Base-by-base conservation (phyloP, 306 rosid genomes). In the Notholithocarpus densiflorus region DNA sequence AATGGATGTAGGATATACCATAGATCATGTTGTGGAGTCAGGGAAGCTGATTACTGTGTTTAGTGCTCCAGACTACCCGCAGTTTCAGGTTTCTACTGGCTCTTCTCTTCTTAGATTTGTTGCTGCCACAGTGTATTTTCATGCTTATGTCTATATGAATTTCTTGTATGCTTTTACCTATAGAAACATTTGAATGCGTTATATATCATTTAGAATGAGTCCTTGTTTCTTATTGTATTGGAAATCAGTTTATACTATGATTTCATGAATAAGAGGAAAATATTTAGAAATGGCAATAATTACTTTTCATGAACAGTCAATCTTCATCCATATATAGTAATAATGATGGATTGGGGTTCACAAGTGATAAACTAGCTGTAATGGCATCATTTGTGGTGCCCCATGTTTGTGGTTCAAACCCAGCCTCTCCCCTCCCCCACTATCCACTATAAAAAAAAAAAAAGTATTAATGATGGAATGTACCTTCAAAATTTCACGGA, bases 11-110 rank as follows among this genome's bases (percentile, higher is more conserved):
- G 98, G 98, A 5, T 93, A 93, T 86, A 91, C 98, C 34, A 89
- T 93, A 73, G 98, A 93, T 85, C 98, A 93, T 83, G 62, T 87
- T 78, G 98, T 93, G 80, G 95, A 91, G 71, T 93, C 98, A 34
- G 98, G 98, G 77, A 91, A 91, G 85, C 84, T 93, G 81, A 86
- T 93, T 76, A 93, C 98, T 56, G 40, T 93, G 74, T 93, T 93
- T 65, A 93, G 97, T 82, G 98, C 98, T 84, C 98, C 98, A 45
- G 98, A 93, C 82, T 93, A 93, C 81, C 98, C 98, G 32, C 98
- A 93, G 68, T 93, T 91, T 91, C 98, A 93, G 98, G 98, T 92
- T 57, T 59, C 17, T 34, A 62, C 61, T 24, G 59, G 52, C 31
- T 82, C 69, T 55, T 70, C 75, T 60, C 53, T 26, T 71, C 62